Base-by-base conservation (phyloP, 352 stramenopile genomes). In the Phytophthora sojae region DNA sequence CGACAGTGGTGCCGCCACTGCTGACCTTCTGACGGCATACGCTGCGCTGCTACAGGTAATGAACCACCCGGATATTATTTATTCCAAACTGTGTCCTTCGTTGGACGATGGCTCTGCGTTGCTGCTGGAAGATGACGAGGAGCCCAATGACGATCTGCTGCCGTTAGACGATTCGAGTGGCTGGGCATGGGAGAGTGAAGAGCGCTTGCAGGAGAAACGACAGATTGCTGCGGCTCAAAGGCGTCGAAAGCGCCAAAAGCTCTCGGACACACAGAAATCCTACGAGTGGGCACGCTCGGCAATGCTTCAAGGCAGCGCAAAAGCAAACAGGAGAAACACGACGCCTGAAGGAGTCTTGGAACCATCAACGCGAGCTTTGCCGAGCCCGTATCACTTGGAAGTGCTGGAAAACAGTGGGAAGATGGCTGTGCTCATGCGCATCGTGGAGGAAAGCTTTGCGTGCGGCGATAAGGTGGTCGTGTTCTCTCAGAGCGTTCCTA, bases 61-160 rank as follows among this genome's bases (percentile, higher is more conserved):
- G 81, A 97, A 97, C 58, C 90, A 97, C 57, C 90, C 90, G 6
- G 90, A 97, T 61, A 91, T 96, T 74, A 93, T 96, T 57, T 85
- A 92, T 67, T 72, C 72, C 44, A 93, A 93, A 58, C 63, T 96
- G 8, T 85, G 67, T 60, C 81, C 80, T 15, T 74, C 73, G 4
- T 30, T 81, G 21, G 61, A 79, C 14, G 67, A 79, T 30, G 35
- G 57, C 3, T 61, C 56, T 15, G 50, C 55, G 11, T 56, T 78
- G 37, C 21, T 71, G 11, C 50, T 69, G 32, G 61, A 73, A 14
- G 80, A 83, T 21, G 81, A 82, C 9, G 65, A 89, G 3, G 77
- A 87, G 12, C 63, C 25, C n/a, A 64, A 54, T 14, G 67, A 78
- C 9, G 66, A 54, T 55, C 35, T 54, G 19, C 57, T 60, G 15